phyloP scores from a whole-genome alignment of 2,329 filamentous ascomycete genomes.

The Knoxdaviesia proteae region DNA sequence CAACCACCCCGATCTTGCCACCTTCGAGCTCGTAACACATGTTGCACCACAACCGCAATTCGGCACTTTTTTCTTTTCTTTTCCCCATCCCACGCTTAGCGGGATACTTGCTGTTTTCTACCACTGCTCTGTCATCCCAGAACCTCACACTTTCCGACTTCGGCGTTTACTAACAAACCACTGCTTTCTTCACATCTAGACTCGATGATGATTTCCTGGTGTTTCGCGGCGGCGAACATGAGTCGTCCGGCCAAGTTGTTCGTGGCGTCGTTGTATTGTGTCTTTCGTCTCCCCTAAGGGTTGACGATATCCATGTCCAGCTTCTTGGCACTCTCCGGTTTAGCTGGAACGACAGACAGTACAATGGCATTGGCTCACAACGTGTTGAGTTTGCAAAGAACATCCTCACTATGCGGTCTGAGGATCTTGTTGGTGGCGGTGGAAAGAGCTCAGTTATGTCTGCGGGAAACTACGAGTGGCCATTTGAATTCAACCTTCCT shows the following conservation, averaged over 20 bases:
- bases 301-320: slow-evolving; percentile 54
- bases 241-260: slow-evolving; percentile 54
- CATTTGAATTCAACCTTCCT: slow-evolving; percentile 54
- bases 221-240: slow-evolving; percentile 53
- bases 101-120: no score
- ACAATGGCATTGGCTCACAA: slow-evolving; percentile 13
- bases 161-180: no score
- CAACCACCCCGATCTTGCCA: no score
- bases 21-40: no score
- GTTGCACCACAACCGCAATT: no score
- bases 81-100: background rate
- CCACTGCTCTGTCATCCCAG: background rate
- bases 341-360: slow-evolving; percentile 3
- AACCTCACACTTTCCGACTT: background rate
- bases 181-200: slow-evolving; percentile 17
- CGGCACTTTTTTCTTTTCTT: background rate
- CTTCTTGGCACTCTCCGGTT: slow-evolving; percentile 49
- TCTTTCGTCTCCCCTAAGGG: slow-evolving; percentile 43
- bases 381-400: slow-evolving; percentile 35
- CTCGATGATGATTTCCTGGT: slow-evolving; percentile 64
- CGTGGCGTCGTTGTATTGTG: slow-evolving; percentile 58
- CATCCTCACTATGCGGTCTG: slow-evolving; percentile 51
- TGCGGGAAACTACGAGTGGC: slow-evolving; percentile 67
- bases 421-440: slow-evolving; percentile 37
- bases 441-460: slow-evolving; percentile 38